Evolutionary conservation across 176 grass and related monocot genomes (phyloP), one percentile per base, ranked within the genome.

Genomic region (Phyllostachys edulis): DNA sequence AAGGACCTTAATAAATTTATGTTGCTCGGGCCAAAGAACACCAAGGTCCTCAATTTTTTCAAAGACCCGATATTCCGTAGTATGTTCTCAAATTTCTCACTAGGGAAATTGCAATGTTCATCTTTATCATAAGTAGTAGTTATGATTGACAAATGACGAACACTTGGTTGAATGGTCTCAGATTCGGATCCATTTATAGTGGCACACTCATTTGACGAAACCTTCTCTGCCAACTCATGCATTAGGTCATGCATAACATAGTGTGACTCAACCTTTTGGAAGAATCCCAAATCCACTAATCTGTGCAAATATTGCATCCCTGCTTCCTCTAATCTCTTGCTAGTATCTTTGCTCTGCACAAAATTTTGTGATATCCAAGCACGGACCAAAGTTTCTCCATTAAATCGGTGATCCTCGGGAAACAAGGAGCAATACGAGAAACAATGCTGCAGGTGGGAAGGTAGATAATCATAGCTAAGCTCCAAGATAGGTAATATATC

Each of bases 331-430:
- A 85, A 2, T 49, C 4, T 78, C 18, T 74, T 16, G 1, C 3
- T 3, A 0, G 4, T 3, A 15, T n/a, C 10, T 59, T 42, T 7
- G 7, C 21, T 15, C 2, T 27, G 1, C 18, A 93, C 64, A 70
- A 75, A 90, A 4, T 77, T 57, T 27, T 88, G 87, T 63, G 87
- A 32, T 9, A 93, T 92, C 90, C 90, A 92, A 17, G 81, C 44
- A 50, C 26, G 0, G 18, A 90, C 38, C 61, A 90, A 75, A 0
- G 64, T 3, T 14, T 10, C 11, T 29, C 40, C 24, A 24, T 42
- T 7, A 69, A 84, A 90, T 26, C 0, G 2, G 8, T 79, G 11
- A 75, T 77, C 85, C 50, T 86, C 27, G 1, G 76, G 85, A 56
- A 65, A 91, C 3, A 84, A 18, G 5, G 69, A 65, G 32, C 85